Evolutionary conservation across 2,329 filamentous ascomycete species (phyloP), one percentile per base, ranked within the genome.

Genomic region (Pseudogymnoascus sp.): DNA sequence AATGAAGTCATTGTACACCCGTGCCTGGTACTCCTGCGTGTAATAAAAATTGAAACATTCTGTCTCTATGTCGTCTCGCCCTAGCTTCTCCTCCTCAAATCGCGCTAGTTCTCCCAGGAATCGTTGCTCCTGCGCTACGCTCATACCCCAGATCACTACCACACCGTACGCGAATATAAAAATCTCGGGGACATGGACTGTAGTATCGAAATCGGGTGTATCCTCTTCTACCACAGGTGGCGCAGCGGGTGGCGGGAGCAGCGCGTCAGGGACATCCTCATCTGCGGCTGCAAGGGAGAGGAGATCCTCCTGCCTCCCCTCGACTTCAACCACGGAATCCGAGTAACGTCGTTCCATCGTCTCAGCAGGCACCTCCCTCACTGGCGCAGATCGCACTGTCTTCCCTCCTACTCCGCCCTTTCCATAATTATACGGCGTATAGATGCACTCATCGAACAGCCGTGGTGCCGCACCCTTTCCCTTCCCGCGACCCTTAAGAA

Each of bases 21-120:
- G 87, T 19, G 94, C 90, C 74, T 99, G 95, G 72, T 99, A 99
- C 71, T 97, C 92, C 68, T 89, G 83, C 2, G 94, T 97, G 76
- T 99, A 97, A 77, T 99, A 99, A 73, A 97, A 99, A 73, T 99
- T 99, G 80, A 99, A 99, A 69, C 92, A 90, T 73, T 99, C 94
- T 52, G 91, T 90, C 75, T 99, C 92, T 28, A 96, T 86, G 67
- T 96, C 90, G 69, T 95, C 92, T 9, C 87, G 83, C 23, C 85
- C 85, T 56, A 97, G 80, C 72, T 96, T 96, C 71, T 96, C 92
- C 38, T 85, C 82, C 73, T 96, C 94, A 67, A 97, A 99, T 70
- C 94, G 96, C 60, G 90, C 84, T 63, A 99, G 88, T 68, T 99
- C 92, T 67, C 94, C 94, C 13, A 99, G 77, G 70, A 99, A 96